Base-by-base conservation (phyloP, 345 rosid genomes). In the Citrus hindsii region DNA sequence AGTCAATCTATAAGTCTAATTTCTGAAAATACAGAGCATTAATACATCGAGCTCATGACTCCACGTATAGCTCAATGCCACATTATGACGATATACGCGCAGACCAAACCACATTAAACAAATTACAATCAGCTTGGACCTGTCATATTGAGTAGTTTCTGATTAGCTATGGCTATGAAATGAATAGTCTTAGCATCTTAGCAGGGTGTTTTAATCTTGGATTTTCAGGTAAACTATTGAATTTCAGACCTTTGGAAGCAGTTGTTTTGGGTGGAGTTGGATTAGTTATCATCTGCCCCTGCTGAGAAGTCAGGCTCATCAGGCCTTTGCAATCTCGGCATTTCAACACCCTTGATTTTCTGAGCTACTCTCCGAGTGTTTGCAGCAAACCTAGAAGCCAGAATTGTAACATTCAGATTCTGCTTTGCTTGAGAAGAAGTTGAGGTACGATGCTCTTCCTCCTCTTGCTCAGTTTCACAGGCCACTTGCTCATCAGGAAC, bases 261-360 rank as follows among this genome's bases (percentile, higher is more conserved):
- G 9, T 66, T 16, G 22, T 19, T 32, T 63, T 42, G 14, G 48
- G 56, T 51, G 56, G 28, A 70, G 13, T 51, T 51, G 12, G 10
- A 65, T 53, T 35, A 66, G 22, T 88, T 85, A 10, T 91, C 90
- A 35, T 90, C 90, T 28, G 79, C 81, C 80, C 87, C 96, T 0
- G 74, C 79, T 0, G 90, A 91, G 82, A 93, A 93, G 82, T 89
- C 92, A n/a, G 96, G 93, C 84, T 94, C 98, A 60, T 92, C 93
- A 2, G 98, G 97, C 69, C 93, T 90, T 71, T 69, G 90, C 79
- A 91, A 83, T 86, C 84, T 88, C 14, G 85, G 89, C 87, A 90
- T 59, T 59, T 73, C 84, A 10, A 82, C 90, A 75, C 83, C 85
- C 77, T 90, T 88, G 21, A 76, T 83, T 77, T 87, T 91, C 77